Conservation (phyloP, 2,329 filamentous ascomycete species). For the Coniella lustricola region DNA sequence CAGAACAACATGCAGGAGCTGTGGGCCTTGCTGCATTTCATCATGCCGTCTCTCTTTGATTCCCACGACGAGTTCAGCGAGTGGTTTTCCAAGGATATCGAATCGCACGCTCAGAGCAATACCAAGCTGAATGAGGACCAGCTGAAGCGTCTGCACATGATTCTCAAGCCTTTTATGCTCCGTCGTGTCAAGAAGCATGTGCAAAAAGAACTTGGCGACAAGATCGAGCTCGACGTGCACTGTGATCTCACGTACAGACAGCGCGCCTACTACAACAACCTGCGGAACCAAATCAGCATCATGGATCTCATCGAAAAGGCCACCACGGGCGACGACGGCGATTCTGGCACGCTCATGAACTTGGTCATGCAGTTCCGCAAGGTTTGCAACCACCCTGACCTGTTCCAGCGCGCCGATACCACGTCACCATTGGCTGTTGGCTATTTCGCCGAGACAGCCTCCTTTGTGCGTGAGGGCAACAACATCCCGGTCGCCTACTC, state of each 20-base stretch:
- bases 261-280: conserved; percentile 82
- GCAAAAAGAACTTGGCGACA: conserved; percentile 97
- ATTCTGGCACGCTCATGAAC: conserved; percentile 96
- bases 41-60: conserved; percentile 98
- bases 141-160: conserved; percentile 95
- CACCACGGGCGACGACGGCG: conserved; percentile 85
- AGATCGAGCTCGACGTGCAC: conserved; percentile 94
- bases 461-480: conserved; percentile 82
- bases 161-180: conserved; percentile 98
- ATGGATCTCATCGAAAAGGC: conserved; percentile 98
- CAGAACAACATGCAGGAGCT: conserved; percentile 99
- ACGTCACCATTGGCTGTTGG: conserved; percentile 76
- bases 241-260: conserved; percentile 96
- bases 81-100: conserved; percentile 93
- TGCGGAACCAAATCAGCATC: conserved; percentile 95
- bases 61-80: conserved; percentile 89
- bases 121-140: conserved; percentile 99
- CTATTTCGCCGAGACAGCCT: conserved; percentile 91
- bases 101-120: conserved; percentile 96
- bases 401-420: conserved; percentile 92
- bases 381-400: conserved; percentile 95
- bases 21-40: conserved; percentile 96
- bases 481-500: conserved; percentile 81
- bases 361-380: conserved; percentile 99
- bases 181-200: conserved; percentile 99